Evolutionary conservation across 1,284 basidiomycete genomes (phyloP).

Genomic region (Tilletia indica): DNA sequence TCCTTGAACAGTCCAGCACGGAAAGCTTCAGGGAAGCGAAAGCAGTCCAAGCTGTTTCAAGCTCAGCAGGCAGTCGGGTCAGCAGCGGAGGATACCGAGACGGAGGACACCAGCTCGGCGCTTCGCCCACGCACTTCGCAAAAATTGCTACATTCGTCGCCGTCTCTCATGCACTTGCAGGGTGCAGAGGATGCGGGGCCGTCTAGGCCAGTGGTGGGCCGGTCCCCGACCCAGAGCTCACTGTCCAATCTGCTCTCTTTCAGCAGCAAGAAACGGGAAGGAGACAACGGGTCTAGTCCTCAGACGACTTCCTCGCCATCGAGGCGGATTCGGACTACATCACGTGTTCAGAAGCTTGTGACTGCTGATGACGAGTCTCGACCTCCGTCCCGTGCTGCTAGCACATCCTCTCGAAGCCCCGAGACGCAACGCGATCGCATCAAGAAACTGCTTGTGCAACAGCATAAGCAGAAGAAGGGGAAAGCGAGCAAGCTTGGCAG

Average conservation of each 20-base stretch:
- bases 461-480: conserved; percentile 6
- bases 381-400: neutral
- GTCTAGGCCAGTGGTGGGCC: too few species aligned
- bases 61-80: neutral
- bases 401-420: neutral
- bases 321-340: neutral
- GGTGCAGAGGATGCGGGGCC: too few species aligned
- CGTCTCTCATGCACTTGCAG: too few species aligned
- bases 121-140: neutral
- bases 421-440: conserved; percentile 6
- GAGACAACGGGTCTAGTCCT: neutral
- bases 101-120: neutral
- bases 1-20: neutral
- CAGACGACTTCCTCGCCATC: neutral
- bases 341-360: neutral
- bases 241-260: neutral
- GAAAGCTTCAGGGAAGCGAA: neutral
- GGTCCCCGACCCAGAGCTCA: neutral
- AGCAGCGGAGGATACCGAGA: conserved; percentile 1
- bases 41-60: too few species aligned
- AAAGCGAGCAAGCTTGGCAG: neutral
- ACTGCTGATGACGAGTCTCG: neutral
- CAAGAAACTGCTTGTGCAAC: neutral
- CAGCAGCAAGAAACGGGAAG: neutral
- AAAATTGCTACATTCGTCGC: too few species aligned